Evolutionary conservation across 177 flowering plant species (phyloP).

Genomic region (Vitis hybrid): DNA sequence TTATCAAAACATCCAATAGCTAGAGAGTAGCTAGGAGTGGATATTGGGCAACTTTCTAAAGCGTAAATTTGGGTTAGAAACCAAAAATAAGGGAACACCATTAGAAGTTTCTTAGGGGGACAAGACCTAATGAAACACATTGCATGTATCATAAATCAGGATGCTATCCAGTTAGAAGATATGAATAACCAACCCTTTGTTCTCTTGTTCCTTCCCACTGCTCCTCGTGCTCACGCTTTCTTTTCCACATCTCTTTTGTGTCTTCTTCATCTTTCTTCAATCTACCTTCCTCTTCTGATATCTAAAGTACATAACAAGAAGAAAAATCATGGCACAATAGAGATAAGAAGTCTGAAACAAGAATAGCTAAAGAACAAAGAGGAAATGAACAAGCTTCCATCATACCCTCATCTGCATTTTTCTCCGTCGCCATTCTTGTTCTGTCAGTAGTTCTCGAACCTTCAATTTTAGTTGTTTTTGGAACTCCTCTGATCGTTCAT

Average conservation of each 20-base stretch:
- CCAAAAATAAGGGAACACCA: too few species aligned
- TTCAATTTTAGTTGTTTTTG: constrained; percentile 73
- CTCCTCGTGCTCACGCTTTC: constrained; percentile 97
- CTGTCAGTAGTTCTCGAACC: constrained; percentile 84
- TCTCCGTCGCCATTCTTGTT: constrained; percentile 95
- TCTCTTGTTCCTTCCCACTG: constrained; percentile 99
- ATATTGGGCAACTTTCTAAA: too few species aligned
- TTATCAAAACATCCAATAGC: too few species aligned
- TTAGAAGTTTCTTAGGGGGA: too few species aligned
- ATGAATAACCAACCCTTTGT: too few species aligned
- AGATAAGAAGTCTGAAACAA: background rate
- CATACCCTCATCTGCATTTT: constrained; percentile 96
- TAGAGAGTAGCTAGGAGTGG: too few species aligned
- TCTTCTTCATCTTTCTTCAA: constrained; percentile 97
- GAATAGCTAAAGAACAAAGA: background rate
- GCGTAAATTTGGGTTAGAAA: too few species aligned
- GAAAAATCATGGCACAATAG: background rate
- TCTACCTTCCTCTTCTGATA: constrained; percentile 97
- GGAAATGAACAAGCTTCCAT: constrained; percentile 7
- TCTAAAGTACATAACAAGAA: constrained; percentile 35
- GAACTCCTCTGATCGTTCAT: constrained; percentile 78
- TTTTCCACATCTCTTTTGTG: constrained; percentile 93
- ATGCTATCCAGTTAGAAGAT: background rate
- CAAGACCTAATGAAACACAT: too few species aligned
- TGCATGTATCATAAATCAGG: too few species aligned